A percentile compares a stretch with the other conserved stretches of the same genome.
These are phyloP conservation scores for Termitomyces sp. DNA, from an alignment of 768 basidiomycete genomes.

Conservation along the genomic window DNA sequence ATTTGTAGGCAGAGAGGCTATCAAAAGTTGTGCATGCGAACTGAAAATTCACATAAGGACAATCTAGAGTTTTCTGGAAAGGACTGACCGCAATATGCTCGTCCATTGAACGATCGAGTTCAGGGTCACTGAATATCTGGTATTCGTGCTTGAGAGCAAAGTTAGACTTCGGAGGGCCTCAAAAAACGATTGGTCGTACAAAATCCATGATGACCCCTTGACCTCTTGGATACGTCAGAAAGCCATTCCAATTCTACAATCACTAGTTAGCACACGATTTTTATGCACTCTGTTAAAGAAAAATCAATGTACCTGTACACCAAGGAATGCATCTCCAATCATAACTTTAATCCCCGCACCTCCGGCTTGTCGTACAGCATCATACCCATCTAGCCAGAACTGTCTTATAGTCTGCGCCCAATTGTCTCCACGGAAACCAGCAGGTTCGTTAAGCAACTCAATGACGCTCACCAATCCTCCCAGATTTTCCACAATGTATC, in stretches of 20 bases:
- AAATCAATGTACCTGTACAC: constrained; percentile 36
- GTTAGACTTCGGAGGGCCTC: constrained; percentile 1
- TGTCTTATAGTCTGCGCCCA: constrained; percentile 40
- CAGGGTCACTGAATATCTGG: constrained; percentile 60
- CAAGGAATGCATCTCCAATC: constrained; percentile 70
- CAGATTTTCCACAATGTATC: constrained; percentile 45
- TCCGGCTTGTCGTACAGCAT: constrained; percentile 43
- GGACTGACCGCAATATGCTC: constrained; percentile 47
- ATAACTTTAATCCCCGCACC: constrained; percentile 51
- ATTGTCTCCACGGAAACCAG: constrained; percentile 39
- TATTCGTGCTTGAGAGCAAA: constrained; percentile 51
- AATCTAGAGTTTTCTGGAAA: background rate
- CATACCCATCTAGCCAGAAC: constrained; percentile 59
- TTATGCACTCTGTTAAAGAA: background rate
- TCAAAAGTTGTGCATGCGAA: constrained; percentile 50
- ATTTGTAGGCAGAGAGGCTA: constrained; percentile 38
- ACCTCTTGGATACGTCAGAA: constrained; percentile 46
- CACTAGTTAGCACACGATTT: constrained; percentile 1
- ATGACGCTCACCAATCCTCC: constrained; percentile 56
- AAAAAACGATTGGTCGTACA: constrained; percentile 23
- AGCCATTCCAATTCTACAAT: constrained; percentile 50
- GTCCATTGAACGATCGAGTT: constrained; percentile 47
- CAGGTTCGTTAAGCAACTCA: constrained; percentile 68
- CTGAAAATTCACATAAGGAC: constrained; percentile 16
- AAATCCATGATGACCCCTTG: constrained; percentile 63